Percentiles rank a stretch among this genome's conserved stretches.
Evolutionary conservation across 73 alveolate genomes (phyloP).

Genomic region (Urostyla sp.): DNA sequence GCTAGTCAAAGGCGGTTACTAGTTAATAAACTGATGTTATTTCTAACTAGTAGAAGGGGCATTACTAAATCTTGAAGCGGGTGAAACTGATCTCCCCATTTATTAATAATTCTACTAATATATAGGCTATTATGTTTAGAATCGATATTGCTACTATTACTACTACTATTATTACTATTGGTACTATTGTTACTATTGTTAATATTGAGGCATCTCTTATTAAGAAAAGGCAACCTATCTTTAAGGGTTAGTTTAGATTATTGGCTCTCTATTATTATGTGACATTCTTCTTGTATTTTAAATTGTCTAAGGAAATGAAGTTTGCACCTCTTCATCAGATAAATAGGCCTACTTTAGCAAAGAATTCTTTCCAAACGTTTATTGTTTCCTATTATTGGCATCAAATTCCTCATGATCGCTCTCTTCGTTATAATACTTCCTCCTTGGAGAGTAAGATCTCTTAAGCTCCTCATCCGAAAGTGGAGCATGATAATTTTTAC

Average conservation of each 20-base stretch:
- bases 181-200: neutral
- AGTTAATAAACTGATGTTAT: neutral
- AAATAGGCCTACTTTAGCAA: too few relatives aligned
- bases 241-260: too few relatives aligned
- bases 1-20: constrained; percentile 45
- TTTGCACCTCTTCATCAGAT: too few relatives aligned
- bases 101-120: neutral
- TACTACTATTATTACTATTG: neutral
- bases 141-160: neutral
- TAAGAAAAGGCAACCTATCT: too few relatives aligned
- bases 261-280: too few relatives aligned
- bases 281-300: too few relatives aligned
- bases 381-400: constrained; percentile 10
- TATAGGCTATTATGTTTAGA: neutral
- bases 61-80: constrained; percentile 34
- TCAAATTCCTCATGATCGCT: constrained; percentile 19
- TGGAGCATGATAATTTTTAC: constrained; percentile 40
- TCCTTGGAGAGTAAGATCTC: constrained; percentile 11
- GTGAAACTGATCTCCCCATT: constrained; percentile 3
- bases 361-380: too few relatives aligned
- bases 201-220: neutral
- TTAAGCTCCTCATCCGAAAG: constrained; percentile 8
- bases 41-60: constrained; percentile 19
- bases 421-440: neutral
- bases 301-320: too few relatives aligned